phyloP scores from a whole-genome alignment of 1,284 basidiomycete species.

The Ceraceosorus guamensis region DNA sequence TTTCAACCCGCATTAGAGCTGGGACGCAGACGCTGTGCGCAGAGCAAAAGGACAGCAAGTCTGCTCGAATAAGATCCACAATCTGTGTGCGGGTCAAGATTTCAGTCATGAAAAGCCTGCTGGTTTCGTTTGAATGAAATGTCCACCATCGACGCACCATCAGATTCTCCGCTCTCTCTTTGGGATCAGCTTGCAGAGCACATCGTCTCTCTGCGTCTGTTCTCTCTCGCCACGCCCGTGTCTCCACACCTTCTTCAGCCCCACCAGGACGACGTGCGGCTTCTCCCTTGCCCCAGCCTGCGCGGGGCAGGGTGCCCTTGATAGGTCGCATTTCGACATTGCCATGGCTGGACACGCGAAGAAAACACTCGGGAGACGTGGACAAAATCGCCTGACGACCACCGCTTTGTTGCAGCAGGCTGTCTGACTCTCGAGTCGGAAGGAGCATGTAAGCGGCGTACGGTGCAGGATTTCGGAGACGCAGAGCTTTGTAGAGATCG shows the following conservation, averaged over 20 bases:
- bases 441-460: conserved; percentile 72
- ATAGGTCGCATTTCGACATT: conserved; percentile 80
- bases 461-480: conserved; percentile 77
- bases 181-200: conserved; percentile 65
- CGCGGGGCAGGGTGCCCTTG: conserved; percentile 63
- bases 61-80: conserved; percentile 89
- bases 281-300: conserved; percentile 40
- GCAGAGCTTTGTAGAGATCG: conserved; percentile 33
- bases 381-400: conserved; percentile 61
- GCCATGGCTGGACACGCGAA: conserved; percentile 69
- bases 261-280: conserved; percentile 7
- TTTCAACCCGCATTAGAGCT: conserved; percentile 80
- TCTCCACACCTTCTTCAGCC: background rate
- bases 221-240: conserved; percentile 16
- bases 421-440: conserved; percentile 36
- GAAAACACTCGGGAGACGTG: conserved; percentile 83
- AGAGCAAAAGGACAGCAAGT: conserved; percentile 66
- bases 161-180: conserved; percentile 92
- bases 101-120: conserved; percentile 1
- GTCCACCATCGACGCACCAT: conserved; percentile 56
- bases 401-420: too few relatives aligned
- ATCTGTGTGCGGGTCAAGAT: conserved; percentile 56
- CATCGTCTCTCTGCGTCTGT: conserved; percentile 49
- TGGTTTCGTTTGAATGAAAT: background rate
- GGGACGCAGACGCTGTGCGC: conserved; percentile 70